Evolutionary conservation across 306 rosid species (phyloP).

Genomic region (Lathyrus tuberosus): DNA sequence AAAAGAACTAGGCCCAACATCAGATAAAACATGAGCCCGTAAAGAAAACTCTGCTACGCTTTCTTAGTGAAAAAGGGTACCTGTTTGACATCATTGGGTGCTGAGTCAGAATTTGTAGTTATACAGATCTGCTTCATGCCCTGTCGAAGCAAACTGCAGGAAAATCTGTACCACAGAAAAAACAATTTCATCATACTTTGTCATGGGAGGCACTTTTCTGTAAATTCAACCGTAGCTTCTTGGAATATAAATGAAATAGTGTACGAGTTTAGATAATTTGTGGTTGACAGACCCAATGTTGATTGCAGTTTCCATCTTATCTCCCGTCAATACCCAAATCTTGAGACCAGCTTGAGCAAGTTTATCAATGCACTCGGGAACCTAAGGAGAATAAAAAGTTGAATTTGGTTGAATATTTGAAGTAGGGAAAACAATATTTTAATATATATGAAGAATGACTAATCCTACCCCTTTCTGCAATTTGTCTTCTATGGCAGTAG

Average conservation of each 20-base stretch:
- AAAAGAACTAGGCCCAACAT: conserved; percentile 54
- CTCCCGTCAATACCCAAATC: conserved; percentile 97
- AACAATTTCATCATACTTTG: conserved; percentile 26
- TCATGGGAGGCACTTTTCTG: conserved; percentile 12
- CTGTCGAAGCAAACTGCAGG: conserved; percentile 97
- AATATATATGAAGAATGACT: conserved; percentile 8
- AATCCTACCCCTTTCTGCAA: conserved; percentile 85
- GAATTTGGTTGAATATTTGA: conserved; percentile 31
- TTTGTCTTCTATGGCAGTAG: conserved; percentile 98
- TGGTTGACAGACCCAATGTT: conserved; percentile 82
- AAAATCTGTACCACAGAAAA: conserved; percentile 60
- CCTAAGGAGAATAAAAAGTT: conserved; percentile 54
- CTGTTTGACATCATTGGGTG: conserved; percentile 66
- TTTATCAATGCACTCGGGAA: conserved; percentile 97
- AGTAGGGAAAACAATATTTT: conserved; percentile 28
- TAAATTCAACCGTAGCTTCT: conserved; percentile 16
- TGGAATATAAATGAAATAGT: conserved; percentile 27
- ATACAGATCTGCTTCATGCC: conserved; percentile 97
- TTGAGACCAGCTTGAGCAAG: conserved; percentile 99
- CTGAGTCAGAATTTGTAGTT: conserved; percentile 52
- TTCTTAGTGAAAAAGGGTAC: conserved; percentile 54
- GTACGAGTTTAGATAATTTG: conserved; percentile 25
- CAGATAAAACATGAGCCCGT: conserved; percentile 49
- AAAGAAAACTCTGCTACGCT: conserved; percentile 29
- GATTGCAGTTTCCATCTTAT: conserved; percentile 99